Evolutionary conservation across 768 basidiomycete genomes (phyloP), one percentile per base, ranked within the genome.

Genomic region (Lepiota venenata): DNA sequence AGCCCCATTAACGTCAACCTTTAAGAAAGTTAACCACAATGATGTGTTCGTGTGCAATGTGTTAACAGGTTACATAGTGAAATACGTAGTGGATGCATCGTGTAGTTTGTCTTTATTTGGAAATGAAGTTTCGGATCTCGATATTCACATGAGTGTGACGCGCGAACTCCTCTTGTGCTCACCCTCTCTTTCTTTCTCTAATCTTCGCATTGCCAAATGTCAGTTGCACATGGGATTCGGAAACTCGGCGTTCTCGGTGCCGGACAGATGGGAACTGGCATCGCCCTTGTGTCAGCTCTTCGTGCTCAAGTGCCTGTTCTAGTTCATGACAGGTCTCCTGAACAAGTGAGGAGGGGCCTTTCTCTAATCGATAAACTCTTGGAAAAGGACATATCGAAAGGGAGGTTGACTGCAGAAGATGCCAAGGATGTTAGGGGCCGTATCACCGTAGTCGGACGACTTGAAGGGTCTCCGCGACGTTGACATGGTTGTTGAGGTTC

Each of bases 221-320:
- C 47, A 11, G 64, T 89, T 50, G 73, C 78, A 16, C 91, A 92
- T 62, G 89, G 87, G 44, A 84, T 94, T 58, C 82, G 81, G 50
- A 82, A 76, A 3, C 71, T 93, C 0, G 93, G 88, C 20, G 83
- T 94, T 58, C 77, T 95, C 35, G 89, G 90, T 42, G 85, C 88
- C 16, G 91, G 90, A 46, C 89, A 92, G 66, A 91, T 91, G 89
- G 95, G 95, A 58, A 83, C 90, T 0, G 96, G 95, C 1, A 98
- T 98, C 44, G 91, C 93, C 58, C 80, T 88, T 49, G 93, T 96
- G 39, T 78, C 93, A 16, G 88, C 91, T 37, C 75, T 94, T 20
- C 84, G 88, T 32, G 96, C 95, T 39, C 85, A 85, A 63, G 85
- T 95, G 4, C 85, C 91, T 2, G 91, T 97, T 3, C 75, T 91